Base-by-base conservation (phyloP, 2,329 filamentous ascomycete genomes). In the Neobulgaria alba region DNA sequence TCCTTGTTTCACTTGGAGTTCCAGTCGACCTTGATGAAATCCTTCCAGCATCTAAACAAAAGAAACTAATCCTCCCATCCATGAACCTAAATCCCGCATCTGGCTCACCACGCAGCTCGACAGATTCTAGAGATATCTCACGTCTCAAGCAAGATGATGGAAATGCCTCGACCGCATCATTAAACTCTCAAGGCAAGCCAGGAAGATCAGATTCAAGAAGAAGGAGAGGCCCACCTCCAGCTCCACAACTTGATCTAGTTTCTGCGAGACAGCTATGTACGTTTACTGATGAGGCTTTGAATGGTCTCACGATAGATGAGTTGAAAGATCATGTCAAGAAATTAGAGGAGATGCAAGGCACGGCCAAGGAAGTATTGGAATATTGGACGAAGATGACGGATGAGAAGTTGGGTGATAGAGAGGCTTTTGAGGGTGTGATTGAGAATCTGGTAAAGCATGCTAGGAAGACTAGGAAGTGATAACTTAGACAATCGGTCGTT, bases 11-110 rank as follows among this genome's bases (percentile, higher is more conserved):
- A 1, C 76, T 98, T 0, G 92, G 92, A 14, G 92, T 98, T 0
- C 92, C 92, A 1, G 87, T 98, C 33, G 92, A 98, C 56, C 73
- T 98, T 0, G 92, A 98, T 63, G 92, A 98, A 66, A 96, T 98
- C 41, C 75, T 98, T 5, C 92, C 92, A 0, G 89, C 90, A 0
- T 94, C 86, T 10, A 96, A 96, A 63, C 92, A 98, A 62, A 96
- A 96, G 73, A 96, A 96, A 61, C 79, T 98, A 14, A 75, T 98
- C 3, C 73, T 98, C 1, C 92, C 92, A 0, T 95, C 89, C 4
- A 80, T 92, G 14, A 53, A 59, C 17, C 55, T 68, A 14, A 66
- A 67, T 41, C 62, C 65, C 36, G 72, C 63, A 46, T 71, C 61
- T 38, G 65, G 59, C 48, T 82, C 67, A 18, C 71, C 68, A 23